Base-by-base conservation (phyloP, 2,329 filamentous ascomycete genomes). In the Fusarium tjaetaba region DNA sequence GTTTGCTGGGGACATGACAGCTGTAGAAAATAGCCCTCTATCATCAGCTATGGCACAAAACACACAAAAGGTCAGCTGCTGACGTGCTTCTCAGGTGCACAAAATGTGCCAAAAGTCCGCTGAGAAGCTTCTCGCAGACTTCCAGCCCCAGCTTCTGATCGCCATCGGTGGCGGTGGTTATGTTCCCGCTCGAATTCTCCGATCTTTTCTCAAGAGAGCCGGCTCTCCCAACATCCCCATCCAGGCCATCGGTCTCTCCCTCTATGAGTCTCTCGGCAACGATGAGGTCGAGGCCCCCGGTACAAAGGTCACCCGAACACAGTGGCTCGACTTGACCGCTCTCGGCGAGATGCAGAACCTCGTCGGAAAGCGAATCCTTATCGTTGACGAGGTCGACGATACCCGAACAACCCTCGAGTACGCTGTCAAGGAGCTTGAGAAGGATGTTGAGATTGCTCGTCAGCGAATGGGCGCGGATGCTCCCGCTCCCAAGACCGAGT, bases 151-250 rank as follows among this genome's bases (percentile, higher is more conserved):
- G 83, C 93, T 99, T 78, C 97, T 99, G 89, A 97, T 99, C 83
- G 96, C 96, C 81, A 98, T 98, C 82, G 96, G 96, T 79, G 96
- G 96, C 75, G 96, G 96, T 79, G 96, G 96, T 79, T 99, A 98
- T 84, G 95, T 99, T 45, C 96, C 96, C 70, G 96, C 96, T 51
- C 94, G 96, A 79, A 99, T 99, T 83, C 90, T 99, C 74, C 94
- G 96, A 73, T 98, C 96, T 26, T 99, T 99, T 88, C 93, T 99
- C 83, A 98, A 97, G 88, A 90, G 91, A 81, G 88, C 94, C 68
- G 94, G 93, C 77, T 89, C 88, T 71, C 91, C 95, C 84, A 99
- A 99, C 87, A 99, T 99, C 80, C 96, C 96, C 76, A 99, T 99
- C 84, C 96, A 99, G 88, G 96, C 96, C 74, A 99, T 99, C 83